Evolutionary conservation across 345 rosid species (phyloP).

Genomic region (Orychophragmus violaceus): DNA sequence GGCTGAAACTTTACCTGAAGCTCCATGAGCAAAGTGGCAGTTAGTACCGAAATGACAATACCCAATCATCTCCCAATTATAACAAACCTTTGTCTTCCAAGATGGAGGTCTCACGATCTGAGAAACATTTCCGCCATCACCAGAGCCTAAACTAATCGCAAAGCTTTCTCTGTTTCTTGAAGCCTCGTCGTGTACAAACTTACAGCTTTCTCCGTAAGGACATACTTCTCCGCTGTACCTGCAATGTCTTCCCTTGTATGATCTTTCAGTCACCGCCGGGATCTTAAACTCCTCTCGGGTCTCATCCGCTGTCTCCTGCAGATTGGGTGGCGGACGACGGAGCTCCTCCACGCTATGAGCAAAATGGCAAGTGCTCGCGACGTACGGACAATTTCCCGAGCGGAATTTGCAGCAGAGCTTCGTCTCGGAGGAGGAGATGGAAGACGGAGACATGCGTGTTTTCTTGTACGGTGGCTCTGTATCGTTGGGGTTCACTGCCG

Average conservation of each 20-base stretch:
- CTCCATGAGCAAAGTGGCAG: conserved; percentile 91
- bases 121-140: conserved; percentile 27
- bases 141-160: conserved; percentile 72
- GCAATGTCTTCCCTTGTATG: conserved; percentile 47
- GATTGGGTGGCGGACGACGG: conserved; percentile 65
- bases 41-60: conserved; percentile 77
- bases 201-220: conserved; percentile 79
- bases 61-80: conserved; percentile 83
- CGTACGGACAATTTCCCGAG: conserved; percentile 69
- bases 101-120: conserved; percentile 58
- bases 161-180: conserved; percentile 77
- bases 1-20: conserved; percentile 43
- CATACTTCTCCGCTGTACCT: conserved; percentile 59
- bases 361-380: conserved; percentile 59
- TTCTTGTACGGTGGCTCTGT: conserved; percentile 55
- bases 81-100: conserved; percentile 89
- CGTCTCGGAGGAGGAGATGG: conserved; percentile 31
- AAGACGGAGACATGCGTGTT: conserved; percentile 36
- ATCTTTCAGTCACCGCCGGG: conserved; percentile 58
- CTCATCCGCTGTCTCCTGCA: conserved; percentile 57
- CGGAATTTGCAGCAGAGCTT: conserved; percentile 78
- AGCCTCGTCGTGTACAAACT: conserved; percentile 72
- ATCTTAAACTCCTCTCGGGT: conserved; percentile 63
- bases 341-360: conserved; percentile 92
- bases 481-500: conserved; percentile 34